These are phyloP conservation scores for Kuraishia ogatae DNA, from an alignment of 805 yeast species.

Conservation along the genomic window DNA sequence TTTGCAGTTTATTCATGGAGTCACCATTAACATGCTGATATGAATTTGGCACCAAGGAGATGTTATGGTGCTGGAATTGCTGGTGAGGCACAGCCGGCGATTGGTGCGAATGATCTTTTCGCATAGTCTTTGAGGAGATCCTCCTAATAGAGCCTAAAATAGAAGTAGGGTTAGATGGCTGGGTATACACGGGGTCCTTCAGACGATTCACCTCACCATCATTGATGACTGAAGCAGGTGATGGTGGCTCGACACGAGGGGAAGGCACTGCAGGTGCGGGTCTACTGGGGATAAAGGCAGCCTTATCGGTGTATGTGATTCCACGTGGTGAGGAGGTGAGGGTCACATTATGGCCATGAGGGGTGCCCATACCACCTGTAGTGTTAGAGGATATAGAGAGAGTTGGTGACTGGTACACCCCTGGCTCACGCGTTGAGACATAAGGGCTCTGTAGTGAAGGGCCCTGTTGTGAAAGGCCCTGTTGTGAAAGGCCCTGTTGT, in stretches of 20 bases:
- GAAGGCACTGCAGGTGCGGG: constrained; percentile 60
- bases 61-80: neutral
- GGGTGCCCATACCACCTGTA: too few species aligned
- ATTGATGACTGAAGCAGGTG: neutral
- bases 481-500: neutral
- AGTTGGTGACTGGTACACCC: neutral
- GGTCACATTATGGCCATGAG: neutral
- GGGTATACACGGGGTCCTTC: neutral
- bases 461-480: neutral
- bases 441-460: neutral
- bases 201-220: neutral
- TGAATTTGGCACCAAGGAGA: neutral
- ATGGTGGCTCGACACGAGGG: neutral
- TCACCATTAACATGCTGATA: neutral
- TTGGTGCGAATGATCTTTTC: neutral
- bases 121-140: neutral
- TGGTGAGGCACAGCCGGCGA: neutral
- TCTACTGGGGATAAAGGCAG: constrained; percentile 47
- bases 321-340: neutral
- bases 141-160: constrained; percentile 1
- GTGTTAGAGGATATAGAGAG: neutral
- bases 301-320: neutral
- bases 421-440: neutral
- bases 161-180: constrained; percentile 3
- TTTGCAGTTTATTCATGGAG: neutral